Percentiles rank a stretch among this genome's conserved stretches.
phyloP scores from a whole-genome alignment of 495 filamentous ascomycete species.

The Penicillium ochrochloron region DNA sequence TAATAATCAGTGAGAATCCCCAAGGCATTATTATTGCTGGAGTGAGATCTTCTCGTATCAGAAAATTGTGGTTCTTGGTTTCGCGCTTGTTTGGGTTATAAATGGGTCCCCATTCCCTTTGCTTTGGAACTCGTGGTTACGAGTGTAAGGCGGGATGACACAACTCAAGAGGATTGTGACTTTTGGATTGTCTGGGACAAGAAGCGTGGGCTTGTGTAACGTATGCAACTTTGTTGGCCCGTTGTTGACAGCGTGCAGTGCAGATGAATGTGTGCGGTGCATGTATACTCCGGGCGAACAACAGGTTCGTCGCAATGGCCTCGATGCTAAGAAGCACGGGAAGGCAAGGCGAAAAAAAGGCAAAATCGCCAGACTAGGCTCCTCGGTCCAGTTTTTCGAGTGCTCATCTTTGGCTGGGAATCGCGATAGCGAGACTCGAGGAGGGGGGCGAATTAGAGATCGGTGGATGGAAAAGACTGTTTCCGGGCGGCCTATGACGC shows the following conservation, averaged over 20 bases:
- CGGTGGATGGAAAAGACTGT: constrained; percentile 15
- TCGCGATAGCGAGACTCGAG: constrained; percentile 18
- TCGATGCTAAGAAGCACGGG: background rate
- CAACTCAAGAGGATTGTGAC: background rate
- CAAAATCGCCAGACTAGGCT: background rate
- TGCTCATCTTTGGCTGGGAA: background rate
- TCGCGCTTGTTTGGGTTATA: background rate
- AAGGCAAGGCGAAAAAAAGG: background rate
- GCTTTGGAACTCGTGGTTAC: too few species aligned
- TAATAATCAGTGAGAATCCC: background rate
- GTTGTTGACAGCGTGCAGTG: constrained; percentile 20
- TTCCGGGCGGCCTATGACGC: constrained; percentile 18
- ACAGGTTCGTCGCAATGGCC: constrained; percentile 13
- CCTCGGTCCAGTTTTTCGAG: background rate
- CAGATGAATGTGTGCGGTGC: constrained; percentile 5
- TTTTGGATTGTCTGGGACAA: constrained; percentile 20
- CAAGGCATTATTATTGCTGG: background rate
- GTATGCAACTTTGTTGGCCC: constrained; percentile 19
- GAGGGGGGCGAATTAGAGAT: constrained; percentile 27
- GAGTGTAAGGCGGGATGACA: constrained; percentile 2
- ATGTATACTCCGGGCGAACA: constrained; percentile 11
- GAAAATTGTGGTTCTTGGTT: background rate
- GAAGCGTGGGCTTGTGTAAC: constrained; percentile 28
- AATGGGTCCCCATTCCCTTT: background rate
- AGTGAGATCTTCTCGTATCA: background rate